Evolutionary conservation across 2,329 filamentous ascomycete genomes (phyloP), one percentile per base, ranked within the genome.

Genomic region (Sporothrix luriei): DNA sequence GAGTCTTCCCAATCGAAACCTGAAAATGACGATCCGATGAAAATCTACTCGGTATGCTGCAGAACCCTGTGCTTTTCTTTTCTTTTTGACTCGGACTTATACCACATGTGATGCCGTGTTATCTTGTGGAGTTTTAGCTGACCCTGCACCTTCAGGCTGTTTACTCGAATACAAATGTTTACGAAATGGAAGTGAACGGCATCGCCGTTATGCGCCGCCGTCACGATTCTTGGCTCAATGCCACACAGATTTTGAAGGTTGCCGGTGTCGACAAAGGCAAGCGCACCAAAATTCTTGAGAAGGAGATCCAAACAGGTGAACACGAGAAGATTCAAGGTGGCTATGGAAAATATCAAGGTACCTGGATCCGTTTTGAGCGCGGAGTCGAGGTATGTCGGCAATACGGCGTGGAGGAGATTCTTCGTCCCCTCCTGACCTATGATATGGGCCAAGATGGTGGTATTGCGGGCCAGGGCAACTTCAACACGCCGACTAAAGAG

Each of bases 271-370:
- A 97, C 78, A 99, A 99, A 82, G 95, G 94, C 71, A 96, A 97
- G 81, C 91, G 95, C 75, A 98, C 95, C 70, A 98, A 98, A 80
- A 96, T 98, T 9, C 85, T 99, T 66, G 95, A 99, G 79, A 98
- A 98, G 80, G 95, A 99, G 80, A 97, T 99, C 71, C 88, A 97
- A 73, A 95, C 91, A 0, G 95, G 95, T 76, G 92, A 97, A 77
- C 94, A 99, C 79, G 95, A 99, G 79, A 99, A 99, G 80, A 94
- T 99, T 2, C 95, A 99, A 78, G 95, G 95, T 46, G 95, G 95
- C 5, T 99, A 99, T 77, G 95, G 95, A 73, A 98, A 98, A 82
- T 99, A 99, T 77, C 95, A 99, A 82, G 95, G 95, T 69, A 99
- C 95, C 2, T 99, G 95, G 95, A 97, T 99, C 77, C 92, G 91